phyloP scores from a whole-genome alignment of 2,329 filamentous ascomycete genomes.

The Epichloe scottii region DNA sequence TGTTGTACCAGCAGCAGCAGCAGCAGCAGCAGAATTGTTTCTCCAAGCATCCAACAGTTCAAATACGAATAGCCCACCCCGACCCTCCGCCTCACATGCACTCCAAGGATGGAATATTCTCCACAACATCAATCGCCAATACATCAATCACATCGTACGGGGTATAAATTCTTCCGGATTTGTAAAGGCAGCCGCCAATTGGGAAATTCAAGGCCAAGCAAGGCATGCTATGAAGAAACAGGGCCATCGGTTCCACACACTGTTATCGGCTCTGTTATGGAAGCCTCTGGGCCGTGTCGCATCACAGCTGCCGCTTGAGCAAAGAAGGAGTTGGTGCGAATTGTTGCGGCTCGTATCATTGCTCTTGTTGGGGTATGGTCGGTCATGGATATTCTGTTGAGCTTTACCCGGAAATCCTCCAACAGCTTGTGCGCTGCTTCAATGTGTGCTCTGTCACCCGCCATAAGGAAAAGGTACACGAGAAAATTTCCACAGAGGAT shows the following conservation, averaged over 20 bases:
- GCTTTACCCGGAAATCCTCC: slow-evolving; percentile 23
- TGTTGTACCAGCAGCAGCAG: background rate
- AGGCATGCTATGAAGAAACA: background rate
- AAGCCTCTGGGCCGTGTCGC: slow-evolving; percentile 10
- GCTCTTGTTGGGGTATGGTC: slow-evolving; percentile 19
- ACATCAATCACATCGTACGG: background rate
- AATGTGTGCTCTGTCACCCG: slow-evolving; percentile 22
- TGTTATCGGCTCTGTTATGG: slow-evolving; percentile 6
- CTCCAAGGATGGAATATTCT: too few relatives aligned
- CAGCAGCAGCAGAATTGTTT: too few relatives aligned
- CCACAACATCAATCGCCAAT: background rate
- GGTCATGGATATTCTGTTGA: slow-evolving; percentile 21
- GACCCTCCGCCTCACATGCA: too few relatives aligned
- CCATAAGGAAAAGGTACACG: slow-evolving; percentile 34
- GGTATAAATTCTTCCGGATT: background rate
- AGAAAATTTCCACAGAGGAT: slow-evolving; percentile 35
- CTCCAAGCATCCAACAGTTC: too few relatives aligned
- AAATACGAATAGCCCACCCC: too few relatives aligned
- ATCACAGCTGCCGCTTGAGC: slow-evolving; percentile 21
- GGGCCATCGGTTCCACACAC: slow-evolving; percentile 6
- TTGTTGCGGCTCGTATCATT: slow-evolving; percentile 22
- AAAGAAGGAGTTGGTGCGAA: slow-evolving; percentile 29
- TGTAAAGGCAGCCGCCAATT: background rate
- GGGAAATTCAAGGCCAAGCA: background rate
- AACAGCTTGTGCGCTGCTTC: slow-evolving; percentile 23